Evolutionary conservation across 2,329 filamentous ascomycete genomes (phyloP), one percentile per base, ranked within the genome.

Genomic region (Diaporthe vexans): DNA sequence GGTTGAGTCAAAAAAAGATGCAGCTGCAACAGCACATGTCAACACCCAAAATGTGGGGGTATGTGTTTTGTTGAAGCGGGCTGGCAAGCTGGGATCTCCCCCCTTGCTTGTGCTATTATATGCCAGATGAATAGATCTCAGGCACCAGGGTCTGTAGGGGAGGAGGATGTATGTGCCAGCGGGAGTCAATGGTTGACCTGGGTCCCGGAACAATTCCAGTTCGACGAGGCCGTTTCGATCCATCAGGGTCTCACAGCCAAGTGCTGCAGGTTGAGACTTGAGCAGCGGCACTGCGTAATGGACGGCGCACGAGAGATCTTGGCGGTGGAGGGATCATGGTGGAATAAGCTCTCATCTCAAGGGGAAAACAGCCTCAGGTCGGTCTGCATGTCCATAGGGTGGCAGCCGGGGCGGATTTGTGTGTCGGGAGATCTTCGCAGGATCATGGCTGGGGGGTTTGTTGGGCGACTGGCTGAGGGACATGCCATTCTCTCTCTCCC

Each of bases 181-280:
- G 9, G n/a, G 63, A 67, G 63, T 67, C 63, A 48, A 52, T n/a
- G 63, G 46, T 52, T 13, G 61, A 24, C 46, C 15, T 67, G 46
- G 46, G 63, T 33, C 35, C 61, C 63, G 63, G 63, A 52, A 67
- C 63, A 52, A 52, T 67, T 52, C 63, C 67, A 48, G 52, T 71
- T 58, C 67, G 52, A 71, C 52, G 52, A 58, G 67, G 24, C 40
- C 37, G 51, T 57, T 58, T 57, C 67, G 54, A 57, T 70, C 54
- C 51, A 57, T 46, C 37, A 57, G 67, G 67, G 68, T 58, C 54
- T 71, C 56, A 71, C 68, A 71, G 68, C 68, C 68, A 71, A 71
- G 68, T 59, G 43, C 56, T 59, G 54, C 17, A 43, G 54, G 54
- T 59, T 71, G 54, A 71, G 54, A 71, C 68, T 71, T 29, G 11